These are phyloP conservation scores for Corymbia calophylla DNA, from an alignment of 441 rosid species.

Conservation along the genomic window DNA sequence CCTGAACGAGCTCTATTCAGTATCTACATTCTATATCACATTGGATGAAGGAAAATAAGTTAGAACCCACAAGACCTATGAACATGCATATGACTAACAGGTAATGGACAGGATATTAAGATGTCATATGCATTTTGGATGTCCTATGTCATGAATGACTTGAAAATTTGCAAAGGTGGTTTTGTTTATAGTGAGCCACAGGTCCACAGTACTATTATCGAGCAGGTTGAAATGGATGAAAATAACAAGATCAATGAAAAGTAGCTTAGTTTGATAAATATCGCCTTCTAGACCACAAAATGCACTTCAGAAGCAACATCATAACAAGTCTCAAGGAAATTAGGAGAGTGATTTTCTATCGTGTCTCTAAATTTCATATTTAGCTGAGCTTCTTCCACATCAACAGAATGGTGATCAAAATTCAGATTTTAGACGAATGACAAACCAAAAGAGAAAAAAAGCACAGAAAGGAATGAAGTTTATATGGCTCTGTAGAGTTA, in stretches of 20 bases:
- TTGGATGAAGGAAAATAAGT: not conserved
- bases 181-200: not conserved
- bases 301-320: not conserved
- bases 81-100: not conserved
- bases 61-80: not conserved
- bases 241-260: not conserved
- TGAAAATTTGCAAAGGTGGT: not conserved
- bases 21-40: not conserved
- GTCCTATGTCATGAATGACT: not conserved
- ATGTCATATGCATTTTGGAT: not conserved
- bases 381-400: not conserved
- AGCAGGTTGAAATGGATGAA: not conserved
- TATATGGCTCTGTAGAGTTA: not conserved
- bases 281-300: not conserved
- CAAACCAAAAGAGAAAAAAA: not conserved
- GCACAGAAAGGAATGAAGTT: not conserved
- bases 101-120: not conserved
- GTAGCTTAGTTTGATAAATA: not conserved
- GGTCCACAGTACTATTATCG: not conserved
- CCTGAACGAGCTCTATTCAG: not conserved
- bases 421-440: not conserved
- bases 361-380: not conserved
- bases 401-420: not conserved
- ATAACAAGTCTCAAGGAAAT: not conserved
- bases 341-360: not conserved